Evolutionary conservation across 805 yeast genomes (phyloP), one percentile per base, ranked within the genome.

Genomic region (Kluyveromyces aestuarii): DNA sequence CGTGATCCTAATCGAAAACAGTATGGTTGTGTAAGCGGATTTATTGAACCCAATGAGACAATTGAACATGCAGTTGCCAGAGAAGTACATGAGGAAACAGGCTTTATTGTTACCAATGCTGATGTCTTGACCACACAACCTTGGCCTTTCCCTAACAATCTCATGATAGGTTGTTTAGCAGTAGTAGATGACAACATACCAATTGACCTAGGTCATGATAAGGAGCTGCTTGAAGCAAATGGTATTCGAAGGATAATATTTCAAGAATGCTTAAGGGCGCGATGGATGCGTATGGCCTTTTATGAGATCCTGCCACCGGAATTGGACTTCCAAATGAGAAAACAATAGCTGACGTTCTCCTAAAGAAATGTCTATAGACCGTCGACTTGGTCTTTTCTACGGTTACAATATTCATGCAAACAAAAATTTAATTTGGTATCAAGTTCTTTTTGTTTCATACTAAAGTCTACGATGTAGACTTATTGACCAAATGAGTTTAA

Each of bases 1-100:
- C 25, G 25, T 21, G 25, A 21, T 21, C 25, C 25, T 21, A 21
- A 21, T 21, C 25, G 95, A 49, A 78, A 59, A 79, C 80, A 6
- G 58, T 69, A 48, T 63, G 69, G 45, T 25, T 50, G 49, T 37
- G 66, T 59, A 11, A 77, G 98, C 3, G 98, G 98, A 4, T 91
- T 91, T 66, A 81, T 91, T 79, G 98, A 91, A 65, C 96, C 96
- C 1, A 84, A 89, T 19, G 98, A 91, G 68, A 80, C 95, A 2
- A 81, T 91, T 21, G 98, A 91, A 66, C 82, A 80, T 45, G 91
- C 96, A 10, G 84, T 91, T 21, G 71, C 81, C 42, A 72, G 98
- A 53, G 98, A 90, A 65, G 84, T 86, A 27, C 89, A 91, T 87
- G 98, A 90, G 64, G 98, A 90, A 66, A 83, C 97, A 6, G 98